Base-by-base conservation (phyloP, 2,329 filamentous ascomycete species). In the Lizonia empirigonia region DNA sequence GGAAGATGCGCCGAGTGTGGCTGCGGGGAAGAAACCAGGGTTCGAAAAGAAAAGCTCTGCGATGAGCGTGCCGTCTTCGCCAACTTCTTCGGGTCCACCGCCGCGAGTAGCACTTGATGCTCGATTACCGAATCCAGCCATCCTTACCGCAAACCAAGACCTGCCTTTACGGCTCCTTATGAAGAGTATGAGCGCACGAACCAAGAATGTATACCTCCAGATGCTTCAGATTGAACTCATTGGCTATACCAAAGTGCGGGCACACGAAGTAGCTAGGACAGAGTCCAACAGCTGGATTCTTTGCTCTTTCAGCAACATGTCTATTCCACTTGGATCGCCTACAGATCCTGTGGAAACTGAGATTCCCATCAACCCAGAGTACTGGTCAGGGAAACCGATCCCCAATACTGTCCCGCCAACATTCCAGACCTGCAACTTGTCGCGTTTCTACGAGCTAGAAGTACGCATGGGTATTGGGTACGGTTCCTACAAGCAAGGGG, bases 361-460 rank as follows among this genome's bases (percentile, higher is more conserved):
- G 64, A 78, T 86, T 49, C 79, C 82, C n/a, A 70, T 95, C 19
- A 87, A 91, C 48, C 77, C 84, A 38, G 80, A 79, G 2, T 69
- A 93, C 32, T 99, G 94, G 94, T 83, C 83, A 56, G 78, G 79
- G 32, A 79, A 84, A 40, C 78, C 85, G 0, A 78, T 97, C 5
- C 94, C 93, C 2, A 94, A 90, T 69, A 93, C 90, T 0, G 85
- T 99, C 9, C 87, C 91, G 8, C 94, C 94, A 0, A 87, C 86
- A 0, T 99, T 99, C 69, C 80, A 85, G 39, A 90, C 91, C 1
- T 99, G 94, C 75, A 97, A 97, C 71, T 82, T 97, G 39, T 82
- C 83, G 42, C 84, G 93, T 22, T 81, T 78, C 42, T 97, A 99
- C 71, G 88, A 92, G 68, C 76, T 99, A 29, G 91, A 97, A 73